Percentiles rank a stretch among this genome's conserved stretches.
phyloP scores from a whole-genome alignment of 2,329 filamentous ascomycete species.

The Sclerotinia glacialis region DNA sequence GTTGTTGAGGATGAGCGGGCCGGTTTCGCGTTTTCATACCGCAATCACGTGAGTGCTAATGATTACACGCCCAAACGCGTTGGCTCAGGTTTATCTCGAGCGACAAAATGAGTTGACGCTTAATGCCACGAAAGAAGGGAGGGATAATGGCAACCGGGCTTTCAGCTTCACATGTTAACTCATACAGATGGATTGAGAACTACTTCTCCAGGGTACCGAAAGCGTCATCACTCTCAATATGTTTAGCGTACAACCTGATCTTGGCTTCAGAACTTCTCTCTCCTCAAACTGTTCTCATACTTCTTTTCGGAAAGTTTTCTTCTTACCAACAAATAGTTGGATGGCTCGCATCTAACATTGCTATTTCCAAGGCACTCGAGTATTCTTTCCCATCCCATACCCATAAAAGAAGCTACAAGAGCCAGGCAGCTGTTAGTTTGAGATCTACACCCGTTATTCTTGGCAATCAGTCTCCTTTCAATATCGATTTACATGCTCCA shows the following conservation, averaged over 20 bases:
- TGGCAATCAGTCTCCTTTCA: not conserved
- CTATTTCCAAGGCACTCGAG: not conserved
- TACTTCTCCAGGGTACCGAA: not conserved
- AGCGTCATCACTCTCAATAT: not conserved
- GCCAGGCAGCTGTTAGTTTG: not conserved
- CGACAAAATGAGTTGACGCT: too few relatives aligned
- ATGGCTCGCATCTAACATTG: not conserved
- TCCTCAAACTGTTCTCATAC: not conserved
- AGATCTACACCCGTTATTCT: not conserved
- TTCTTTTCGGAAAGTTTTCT: not conserved
- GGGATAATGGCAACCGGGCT: too few relatives aligned
- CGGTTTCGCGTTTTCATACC: too few relatives aligned
- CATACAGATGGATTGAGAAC: too few relatives aligned
- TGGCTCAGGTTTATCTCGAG: too few relatives aligned
- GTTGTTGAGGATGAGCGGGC: too few relatives aligned
- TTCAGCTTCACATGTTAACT: too few relatives aligned
- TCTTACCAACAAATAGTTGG: not conserved
- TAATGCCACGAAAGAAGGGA: too few relatives aligned
- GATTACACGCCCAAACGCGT: too few relatives aligned
- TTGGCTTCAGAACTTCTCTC: not conserved
- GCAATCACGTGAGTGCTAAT: too few relatives aligned
- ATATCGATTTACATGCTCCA: not conserved
- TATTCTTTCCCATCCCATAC: not conserved
- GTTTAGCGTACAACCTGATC: not conserved
- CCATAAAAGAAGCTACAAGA: slow-evolving; percentile 7